Evolutionary conservation across 805 yeast species (phyloP).

Genomic region (Lipomyces japonicus): DNA sequence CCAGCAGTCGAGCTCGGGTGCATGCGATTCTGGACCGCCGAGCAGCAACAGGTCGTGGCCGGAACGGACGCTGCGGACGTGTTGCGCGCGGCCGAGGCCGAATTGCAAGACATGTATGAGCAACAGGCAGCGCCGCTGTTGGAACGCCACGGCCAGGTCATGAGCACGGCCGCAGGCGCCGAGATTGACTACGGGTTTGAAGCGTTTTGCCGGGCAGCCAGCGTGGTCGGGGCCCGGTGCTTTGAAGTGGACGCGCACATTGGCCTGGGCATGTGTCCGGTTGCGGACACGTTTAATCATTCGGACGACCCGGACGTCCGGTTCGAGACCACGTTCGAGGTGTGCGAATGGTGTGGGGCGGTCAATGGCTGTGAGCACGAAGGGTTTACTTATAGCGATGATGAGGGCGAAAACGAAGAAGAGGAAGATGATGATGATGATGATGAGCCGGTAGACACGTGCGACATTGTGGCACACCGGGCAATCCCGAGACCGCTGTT

Average conservation of each 20-base stretch:
- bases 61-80: conserved; percentile 62
- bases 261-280: conserved; percentile 76
- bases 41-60: conserved; percentile 42
- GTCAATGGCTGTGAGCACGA: conserved; percentile 27
- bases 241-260: conserved; percentile 76
- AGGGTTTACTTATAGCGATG: conserved; percentile 34
- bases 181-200: conserved; percentile 8
- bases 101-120: conserved; percentile 42
- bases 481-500: conserved; percentile 36
- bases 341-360: conserved; percentile 46
- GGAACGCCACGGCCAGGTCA: conserved; percentile 6
- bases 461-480: conserved; percentile 59
- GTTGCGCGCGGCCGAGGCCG: conserved; percentile 55
- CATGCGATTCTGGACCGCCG: conserved; percentile 58
- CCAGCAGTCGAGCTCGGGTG: conserved; percentile 34
- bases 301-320: conserved; percentile 57
- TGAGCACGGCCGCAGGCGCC: neutral
- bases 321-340: conserved; percentile 56
- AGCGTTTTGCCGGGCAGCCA: conserved; percentile 50
- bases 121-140: conserved; percentile 33
- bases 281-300: conserved; percentile 88
- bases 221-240: conserved; percentile 68
- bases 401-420: conserved; percentile 30
- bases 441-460: conserved; percentile 43
- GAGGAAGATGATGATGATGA: conserved; percentile 30